A percentile compares a stretch with the other conserved stretches of the same genome.
Evolutionary conservation across 306 rosid species (phyloP).

Genomic region (Rosa multiflora): DNA sequence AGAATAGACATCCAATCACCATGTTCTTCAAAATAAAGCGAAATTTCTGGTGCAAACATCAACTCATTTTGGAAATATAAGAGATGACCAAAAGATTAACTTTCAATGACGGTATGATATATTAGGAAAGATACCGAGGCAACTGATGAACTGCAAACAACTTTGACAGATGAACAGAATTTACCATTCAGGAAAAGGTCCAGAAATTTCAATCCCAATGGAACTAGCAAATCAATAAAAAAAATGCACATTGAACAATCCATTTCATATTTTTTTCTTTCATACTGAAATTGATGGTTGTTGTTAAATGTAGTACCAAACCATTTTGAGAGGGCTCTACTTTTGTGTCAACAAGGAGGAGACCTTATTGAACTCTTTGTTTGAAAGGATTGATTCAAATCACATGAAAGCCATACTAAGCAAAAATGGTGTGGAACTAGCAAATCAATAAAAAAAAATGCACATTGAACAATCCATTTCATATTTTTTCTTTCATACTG

Average conservation of each 20-base stretch:
- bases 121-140: neutral
- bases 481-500: neutral
- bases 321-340: too few species aligned
- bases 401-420: too few species aligned
- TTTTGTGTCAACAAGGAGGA: too few species aligned
- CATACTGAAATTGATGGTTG: too few species aligned
- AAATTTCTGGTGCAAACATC: neutral
- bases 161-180: neutral
- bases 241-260: neutral
- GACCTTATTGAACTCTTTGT: too few species aligned
- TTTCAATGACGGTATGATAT: neutral
- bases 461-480: neutral
- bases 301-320: too few species aligned
- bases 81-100: neutral
- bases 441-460: neutral
- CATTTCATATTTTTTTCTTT: too few species aligned
- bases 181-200: neutral
- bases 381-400: too few species aligned
- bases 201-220: neutral
- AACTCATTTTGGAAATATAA: neutral
- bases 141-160: neutral
- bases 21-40: neutral
- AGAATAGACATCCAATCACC: neutral
- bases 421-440: too few species aligned
- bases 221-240: neutral